phyloP scores from a whole-genome alignment of 2,329 filamentous ascomycete genomes.

The Pyrenochaeta sp. region DNA sequence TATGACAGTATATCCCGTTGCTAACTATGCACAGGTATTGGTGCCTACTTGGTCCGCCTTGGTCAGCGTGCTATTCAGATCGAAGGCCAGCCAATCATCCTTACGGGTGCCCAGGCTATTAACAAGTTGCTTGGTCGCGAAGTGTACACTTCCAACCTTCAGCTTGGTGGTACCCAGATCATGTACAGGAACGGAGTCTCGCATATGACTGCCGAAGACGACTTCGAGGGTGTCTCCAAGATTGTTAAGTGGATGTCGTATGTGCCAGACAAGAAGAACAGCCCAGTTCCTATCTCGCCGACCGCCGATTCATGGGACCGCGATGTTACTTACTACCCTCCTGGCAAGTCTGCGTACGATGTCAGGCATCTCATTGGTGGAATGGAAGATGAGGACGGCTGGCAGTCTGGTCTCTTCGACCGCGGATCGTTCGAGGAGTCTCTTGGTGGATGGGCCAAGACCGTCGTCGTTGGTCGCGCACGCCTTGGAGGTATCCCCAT shows the following conservation, averaged over 20 bases:
- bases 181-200: constrained; percentile 99
- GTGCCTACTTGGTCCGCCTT: constrained; percentile 97
- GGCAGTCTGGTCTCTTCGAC: constrained; percentile 92
- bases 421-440: constrained; percentile 96
- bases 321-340: constrained; percentile 82
- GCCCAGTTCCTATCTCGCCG: constrained; percentile 90
- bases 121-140: constrained; percentile 98
- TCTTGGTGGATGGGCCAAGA: constrained; percentile 95
- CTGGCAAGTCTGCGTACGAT: constrained; percentile 86
- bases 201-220: constrained; percentile 96
- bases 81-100: constrained; percentile 97
- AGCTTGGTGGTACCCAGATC: constrained; percentile 99
- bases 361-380: constrained; percentile 93
- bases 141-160: constrained; percentile 98
- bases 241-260: constrained; percentile 99
- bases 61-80: constrained; percentile 99
- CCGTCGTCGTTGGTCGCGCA: constrained; percentile 95
- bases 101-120: constrained; percentile 95
- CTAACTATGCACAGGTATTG: constrained; percentile 73
- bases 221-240: constrained; percentile 97
- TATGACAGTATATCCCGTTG: constrained; percentile 1
- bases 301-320: constrained; percentile 90
- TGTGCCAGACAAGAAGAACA: constrained; percentile 93
- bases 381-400: constrained; percentile 84
- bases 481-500: constrained; percentile 96